Base-by-base conservation (phyloP, 2,329 filamentous ascomycete genomes). In the Sporothrix variecibatus region DNA sequence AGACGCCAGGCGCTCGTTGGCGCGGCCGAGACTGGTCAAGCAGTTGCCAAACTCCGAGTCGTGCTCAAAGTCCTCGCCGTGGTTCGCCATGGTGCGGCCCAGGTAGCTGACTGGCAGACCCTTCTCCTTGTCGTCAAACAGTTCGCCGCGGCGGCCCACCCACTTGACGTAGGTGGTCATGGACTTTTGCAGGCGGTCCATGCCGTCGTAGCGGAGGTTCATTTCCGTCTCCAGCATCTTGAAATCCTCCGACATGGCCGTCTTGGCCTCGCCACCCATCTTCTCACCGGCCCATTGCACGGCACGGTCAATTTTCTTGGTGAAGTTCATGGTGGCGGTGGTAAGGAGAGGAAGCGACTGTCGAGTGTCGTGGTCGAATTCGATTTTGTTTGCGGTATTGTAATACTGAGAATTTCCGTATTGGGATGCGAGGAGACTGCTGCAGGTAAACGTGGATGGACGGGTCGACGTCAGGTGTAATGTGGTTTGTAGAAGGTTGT, bases 201-300 rank as follows among this genome's bases (percentile, higher is more conserved):
- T 94, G 76, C 95, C 95, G 78, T 97, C 93, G 77, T 97, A 92
- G 76, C 95, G 90, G 79, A 97, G 86, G 74, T 89, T 87, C 94
- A 98, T 98, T 84, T 98, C 95, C 73, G 89, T 87, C 84, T 98
- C 95, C 79, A 98, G 85, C 75, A 89, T 89, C 84, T 93, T 97
- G 88, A 98, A 98, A 80, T 98, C 93, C 71, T 98, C 94, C 0
- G 94, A 93, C 77, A 94, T 90, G 81, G 87, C 90, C 11, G 95
- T 98, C 85, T 94, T 96, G 84, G 91, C 89, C 84, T 98, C 95
- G 77, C 90, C 90, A 79, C 95, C 95, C 93, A 98, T 97, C 84
- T 95, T 94, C 85, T 98, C 95, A 78, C 94, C 94, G 51, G 95
- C 94, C 95, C 95, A 98, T 92, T 98, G 95, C 86, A 95, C 97